These are phyloP conservation scores for Coemansia sp. DNA, from an alignment of 192 early-diverging fungal genomes.

Conservation along the genomic window DNA sequence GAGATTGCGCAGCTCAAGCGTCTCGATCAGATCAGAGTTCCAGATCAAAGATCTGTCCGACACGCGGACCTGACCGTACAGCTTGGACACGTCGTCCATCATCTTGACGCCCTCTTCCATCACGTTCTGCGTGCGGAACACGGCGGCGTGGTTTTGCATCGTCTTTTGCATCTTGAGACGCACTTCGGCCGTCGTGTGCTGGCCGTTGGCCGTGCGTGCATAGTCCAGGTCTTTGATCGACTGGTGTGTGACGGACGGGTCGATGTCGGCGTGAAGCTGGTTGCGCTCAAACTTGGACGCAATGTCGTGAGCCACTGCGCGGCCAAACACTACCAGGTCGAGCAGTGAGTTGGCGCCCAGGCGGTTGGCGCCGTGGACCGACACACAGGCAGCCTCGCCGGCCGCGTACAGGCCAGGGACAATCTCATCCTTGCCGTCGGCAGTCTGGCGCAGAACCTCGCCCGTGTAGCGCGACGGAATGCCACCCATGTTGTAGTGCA, in stretches of 20 bases:
- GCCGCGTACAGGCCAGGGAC: slow-evolving; percentile 99
- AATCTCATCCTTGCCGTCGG: slow-evolving; percentile 81
- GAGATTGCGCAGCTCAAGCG: slow-evolving; percentile 96
- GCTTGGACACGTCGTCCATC: slow-evolving; percentile 80
- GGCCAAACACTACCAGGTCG: slow-evolving; percentile 98
- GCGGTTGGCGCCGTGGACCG: slow-evolving; percentile 98
- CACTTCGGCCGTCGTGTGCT: slow-evolving; percentile 76
- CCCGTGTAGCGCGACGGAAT: slow-evolving; percentile 97
- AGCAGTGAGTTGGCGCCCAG: slow-evolving; percentile 97
- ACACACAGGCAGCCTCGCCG: slow-evolving; percentile 96
- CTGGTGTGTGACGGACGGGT: slow-evolving; percentile 79
- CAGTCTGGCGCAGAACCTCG: slow-evolving; percentile 79
- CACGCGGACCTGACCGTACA: slow-evolving; percentile 80
- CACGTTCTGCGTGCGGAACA: slow-evolving; percentile 88
- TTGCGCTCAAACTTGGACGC: slow-evolving; percentile 83
- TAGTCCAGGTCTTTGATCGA: slow-evolving; percentile 96
- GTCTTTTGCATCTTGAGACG: slow-evolving; percentile 96
- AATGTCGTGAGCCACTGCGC: slow-evolving; percentile 94
- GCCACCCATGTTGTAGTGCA: slow-evolving; percentile 99
- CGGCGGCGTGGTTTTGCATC: slow-evolving; percentile 97
- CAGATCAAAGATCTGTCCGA: slow-evolving; percentile 94
- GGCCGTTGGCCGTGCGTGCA: slow-evolving; percentile 80
- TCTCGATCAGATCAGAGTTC: slow-evolving; percentile 98
- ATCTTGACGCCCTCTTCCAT: slow-evolving; percentile 86
- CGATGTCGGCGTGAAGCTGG: slow-evolving; percentile 79